A percentile compares a stretch with the other conserved stretches of the same genome.
Evolutionary conservation across 164 flowering plant species (phyloP).

Genomic region (Echeveria elegans): DNA sequence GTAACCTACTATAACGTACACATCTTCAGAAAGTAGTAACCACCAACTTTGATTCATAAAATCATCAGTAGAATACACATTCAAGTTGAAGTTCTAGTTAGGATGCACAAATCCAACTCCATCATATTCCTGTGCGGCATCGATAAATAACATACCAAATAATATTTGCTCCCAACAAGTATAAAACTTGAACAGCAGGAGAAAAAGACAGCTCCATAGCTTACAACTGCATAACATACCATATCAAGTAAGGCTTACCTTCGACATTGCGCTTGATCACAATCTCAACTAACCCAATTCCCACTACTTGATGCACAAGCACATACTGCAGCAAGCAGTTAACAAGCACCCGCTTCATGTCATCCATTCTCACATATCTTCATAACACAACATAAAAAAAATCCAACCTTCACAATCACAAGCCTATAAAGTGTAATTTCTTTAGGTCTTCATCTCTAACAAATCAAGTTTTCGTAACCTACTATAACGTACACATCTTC

Average conservation of each 20-base stretch:
- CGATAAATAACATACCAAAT: too few species aligned
- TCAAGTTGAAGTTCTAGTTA: conserved; percentile 69
- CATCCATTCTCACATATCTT: conserved; percentile 64
- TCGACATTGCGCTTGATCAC: conserved; percentile 55
- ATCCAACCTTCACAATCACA: background rate
- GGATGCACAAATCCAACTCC: conserved; percentile 10
- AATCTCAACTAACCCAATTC: conserved; percentile 49
- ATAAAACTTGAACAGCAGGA: background rate
- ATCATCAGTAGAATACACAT: background rate
- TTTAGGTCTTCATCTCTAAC: background rate
- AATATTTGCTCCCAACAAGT: too few species aligned
- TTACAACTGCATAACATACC: conserved; percentile 24
- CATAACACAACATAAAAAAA: conserved; percentile 11
- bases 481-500: background rate
- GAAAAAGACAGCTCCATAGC: background rate
- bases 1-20: background rate
- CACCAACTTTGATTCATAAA: conserved; percentile 1
- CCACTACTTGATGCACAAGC: conserved; percentile 53
- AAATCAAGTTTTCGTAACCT: background rate
- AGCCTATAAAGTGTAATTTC: background rate
- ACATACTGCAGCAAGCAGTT: conserved; percentile 78
- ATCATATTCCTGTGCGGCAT: conserved; percentile 4
- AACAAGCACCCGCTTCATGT: conserved; percentile 63
- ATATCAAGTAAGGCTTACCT: conserved; percentile 81
- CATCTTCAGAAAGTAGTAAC: background rate